Percentiles rank a stretch among this genome's conserved stretches.
These are phyloP conservation scores for Tausonia pullulans DNA, from an alignment of 1,284 basidiomycete species.

Conservation along the genomic window DNA sequence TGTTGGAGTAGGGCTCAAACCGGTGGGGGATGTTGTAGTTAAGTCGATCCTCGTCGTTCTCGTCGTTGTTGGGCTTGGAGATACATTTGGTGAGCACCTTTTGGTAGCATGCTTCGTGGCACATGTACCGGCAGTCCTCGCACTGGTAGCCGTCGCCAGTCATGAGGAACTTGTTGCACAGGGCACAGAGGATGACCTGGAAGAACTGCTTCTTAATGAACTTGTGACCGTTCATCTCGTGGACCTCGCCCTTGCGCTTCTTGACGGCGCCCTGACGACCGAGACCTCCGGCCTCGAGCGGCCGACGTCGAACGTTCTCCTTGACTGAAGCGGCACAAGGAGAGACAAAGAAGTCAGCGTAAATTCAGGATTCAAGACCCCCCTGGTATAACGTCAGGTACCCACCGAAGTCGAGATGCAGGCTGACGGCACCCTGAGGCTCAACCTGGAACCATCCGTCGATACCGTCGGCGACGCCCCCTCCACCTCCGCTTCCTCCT, in stretches of 20 bases:
- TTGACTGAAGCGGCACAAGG: slow-evolving; percentile 51
- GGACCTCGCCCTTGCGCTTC: slow-evolving; percentile 95
- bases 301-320: slow-evolving; percentile 89
- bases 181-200: slow-evolving; percentile 94
- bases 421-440: slow-evolving; percentile 83
- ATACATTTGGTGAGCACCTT: slow-evolving; percentile 99
- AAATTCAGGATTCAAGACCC: background rate
- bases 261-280: slow-evolving; percentile 96
- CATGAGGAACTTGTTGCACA: slow-evolving; percentile 94
- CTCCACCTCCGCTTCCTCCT: slow-evolving; percentile 18
- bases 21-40: slow-evolving; percentile 99
- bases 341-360: background rate
- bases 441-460: slow-evolving; percentile 97
- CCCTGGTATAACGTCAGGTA: slow-evolving; percentile 17
- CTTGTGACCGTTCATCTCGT: slow-evolving; percentile 99
- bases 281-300: slow-evolving; percentile 77
- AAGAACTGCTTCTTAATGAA: slow-evolving; percentile 97
- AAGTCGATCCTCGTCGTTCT: slow-evolving; percentile 96
- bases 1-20: slow-evolving; percentile 93
- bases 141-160: slow-evolving; percentile 97
- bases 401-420: slow-evolving; percentile 82
- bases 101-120: slow-evolving; percentile 97
- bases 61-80: slow-evolving; percentile 87
- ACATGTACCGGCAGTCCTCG: slow-evolving; percentile 97
- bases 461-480: slow-evolving; percentile 55